A percentile compares a stretch with the other conserved stretches of the same genome.
These are phyloP conservation scores for Aspergillus terreus DNA, from an alignment of 2,329 filamentous ascomycete genomes.

Conservation along the genomic window DNA sequence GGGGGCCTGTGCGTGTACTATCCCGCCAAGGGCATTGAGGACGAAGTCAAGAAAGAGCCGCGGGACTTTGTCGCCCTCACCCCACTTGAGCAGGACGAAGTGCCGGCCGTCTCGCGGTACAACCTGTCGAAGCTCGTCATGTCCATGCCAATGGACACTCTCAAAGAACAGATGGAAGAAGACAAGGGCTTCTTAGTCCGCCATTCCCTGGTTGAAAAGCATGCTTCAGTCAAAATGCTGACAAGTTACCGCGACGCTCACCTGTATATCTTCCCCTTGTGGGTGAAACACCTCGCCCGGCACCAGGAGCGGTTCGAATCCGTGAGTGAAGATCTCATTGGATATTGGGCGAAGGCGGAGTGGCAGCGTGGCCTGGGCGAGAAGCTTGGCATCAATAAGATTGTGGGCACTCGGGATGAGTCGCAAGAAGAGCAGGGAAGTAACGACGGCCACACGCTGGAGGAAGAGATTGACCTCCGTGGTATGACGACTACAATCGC, in stretches of 20 bases:
- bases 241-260: conserved; percentile 86
- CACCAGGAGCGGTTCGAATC: conserved; percentile 79
- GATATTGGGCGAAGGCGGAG: conserved; percentile 91
- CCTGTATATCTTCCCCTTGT: conserved; percentile 89
- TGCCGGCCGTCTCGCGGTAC: conserved; percentile 55
- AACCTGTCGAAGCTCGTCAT: conserved; percentile 76
- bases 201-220: conserved; percentile 69
- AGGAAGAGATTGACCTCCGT: conserved; percentile 54
- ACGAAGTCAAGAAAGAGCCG: conserved; percentile 80
- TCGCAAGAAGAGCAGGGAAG: conserved; percentile 38
- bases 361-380: conserved; percentile 81
- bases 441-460: conserved; percentile 39
- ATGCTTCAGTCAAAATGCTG: conserved; percentile 74
- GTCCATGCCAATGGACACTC: conserved; percentile 80
- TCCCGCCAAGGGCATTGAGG: conserved; percentile 69
- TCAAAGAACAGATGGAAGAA: conserved; percentile 77
- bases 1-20: conserved; percentile 91
- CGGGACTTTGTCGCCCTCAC: conserved; percentile 86
- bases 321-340: conserved; percentile 84
- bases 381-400: conserved; percentile 69
- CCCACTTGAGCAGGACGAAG: conserved; percentile 54
- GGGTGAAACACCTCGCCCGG: conserved; percentile 80
- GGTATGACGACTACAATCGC: conserved; percentile 52
- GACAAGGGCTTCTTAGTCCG: conserved; percentile 65
- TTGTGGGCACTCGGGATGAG: conserved; percentile 51